phyloP scores from a whole-genome alignment of 805 yeast genomes.

The Torulaspora franciscae region DNA sequence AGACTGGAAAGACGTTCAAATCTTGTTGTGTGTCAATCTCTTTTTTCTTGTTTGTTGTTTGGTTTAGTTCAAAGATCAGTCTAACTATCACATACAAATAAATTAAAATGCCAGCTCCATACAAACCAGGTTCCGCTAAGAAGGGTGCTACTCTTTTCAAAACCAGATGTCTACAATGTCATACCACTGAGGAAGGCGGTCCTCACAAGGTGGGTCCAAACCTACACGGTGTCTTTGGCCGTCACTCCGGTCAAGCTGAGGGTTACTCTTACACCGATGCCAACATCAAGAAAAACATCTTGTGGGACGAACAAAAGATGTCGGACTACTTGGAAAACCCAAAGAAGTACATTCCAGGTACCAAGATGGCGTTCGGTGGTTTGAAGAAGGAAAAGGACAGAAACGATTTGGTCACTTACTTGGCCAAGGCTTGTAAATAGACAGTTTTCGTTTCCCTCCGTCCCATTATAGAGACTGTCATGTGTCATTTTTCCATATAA shows the following conservation, averaged over 20 bases:
- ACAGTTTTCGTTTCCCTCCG: conserved; percentile 1
- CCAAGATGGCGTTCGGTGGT: conserved; percentile 99
- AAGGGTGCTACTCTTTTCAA: conserved; percentile 98
- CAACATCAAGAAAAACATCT: conserved; percentile 91
- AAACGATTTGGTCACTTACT: conserved; percentile 91
- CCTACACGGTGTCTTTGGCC: conserved; percentile 90
- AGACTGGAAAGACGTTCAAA: neutral
- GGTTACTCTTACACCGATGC: conserved; percentile 98
- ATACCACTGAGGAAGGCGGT: conserved; percentile 93
- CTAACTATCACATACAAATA: conserved; percentile 1
- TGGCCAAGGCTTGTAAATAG: conserved; percentile 51
- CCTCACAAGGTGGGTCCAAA: conserved; percentile 99
- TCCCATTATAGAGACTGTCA: conserved; percentile 5
- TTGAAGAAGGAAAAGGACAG: conserved; percentile 98
- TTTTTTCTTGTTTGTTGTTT: neutral
- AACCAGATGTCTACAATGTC: conserved; percentile 99
- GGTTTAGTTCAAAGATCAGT: neutral
- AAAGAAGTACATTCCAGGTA: conserved; percentile 99
- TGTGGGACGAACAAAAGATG: conserved; percentile 84
- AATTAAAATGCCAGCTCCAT: conserved; percentile 26
- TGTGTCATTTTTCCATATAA: neutral
- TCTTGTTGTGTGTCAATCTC: neutral
- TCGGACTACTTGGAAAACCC: conserved; percentile 97
- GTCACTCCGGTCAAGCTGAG: conserved; percentile 84
- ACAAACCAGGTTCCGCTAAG: conserved; percentile 57